Percentiles rank a stretch among this genome's conserved stretches.
phyloP scores from a whole-genome alignment of 1,284 basidiomycete genomes.

The Cystobasidium slooffiae region DNA sequence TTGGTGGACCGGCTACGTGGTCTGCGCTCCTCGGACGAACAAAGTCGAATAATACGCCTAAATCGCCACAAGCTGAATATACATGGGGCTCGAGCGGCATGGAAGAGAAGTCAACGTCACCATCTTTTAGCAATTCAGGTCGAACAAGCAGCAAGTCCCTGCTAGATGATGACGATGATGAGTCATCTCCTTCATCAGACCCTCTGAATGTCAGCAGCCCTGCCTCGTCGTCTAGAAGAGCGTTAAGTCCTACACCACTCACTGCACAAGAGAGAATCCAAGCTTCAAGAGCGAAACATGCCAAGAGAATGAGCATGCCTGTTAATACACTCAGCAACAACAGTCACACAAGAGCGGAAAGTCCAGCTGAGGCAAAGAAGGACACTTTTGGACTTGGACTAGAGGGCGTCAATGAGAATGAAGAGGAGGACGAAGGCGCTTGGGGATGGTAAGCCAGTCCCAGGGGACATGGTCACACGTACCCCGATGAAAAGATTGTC shows the following conservation, averaged over 20 bases:
- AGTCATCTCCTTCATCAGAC: neutral
- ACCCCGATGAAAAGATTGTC: neutral
- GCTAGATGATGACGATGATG: slow-evolving; percentile 14
- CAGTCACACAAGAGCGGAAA: neutral
- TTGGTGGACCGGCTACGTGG: slow-evolving; percentile 34
- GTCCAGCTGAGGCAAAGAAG: neutral
- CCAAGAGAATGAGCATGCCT: slow-evolving; percentile 41
- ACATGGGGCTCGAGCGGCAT: slow-evolving; percentile 3
- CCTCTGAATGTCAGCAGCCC: neutral
- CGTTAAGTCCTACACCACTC: slow-evolving; percentile 3
- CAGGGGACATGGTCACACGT: neutral
- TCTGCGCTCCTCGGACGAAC: slow-evolving; percentile 25
- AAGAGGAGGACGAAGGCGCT: slow-evolving; percentile 34
- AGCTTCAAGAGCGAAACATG: slow-evolving; percentile 32
- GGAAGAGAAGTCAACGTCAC: neutral
- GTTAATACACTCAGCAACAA: neutral
- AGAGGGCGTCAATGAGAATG: slow-evolving; percentile 23
- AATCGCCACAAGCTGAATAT: slow-evolving; percentile 13
- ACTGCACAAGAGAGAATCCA: slow-evolving; percentile 21
- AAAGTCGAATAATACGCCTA: neutral
- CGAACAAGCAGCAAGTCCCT: neutral
- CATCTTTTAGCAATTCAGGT: neutral
- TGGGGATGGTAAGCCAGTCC: slow-evolving; percentile 34
- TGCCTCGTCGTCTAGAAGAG: neutral
- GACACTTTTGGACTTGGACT: slow-evolving; percentile 31